A percentile compares a stretch with the other conserved stretches of the same genome.
Evolutionary conservation across 345 rosid species (phyloP).

Genomic region (Excoecaria agallocha): DNA sequence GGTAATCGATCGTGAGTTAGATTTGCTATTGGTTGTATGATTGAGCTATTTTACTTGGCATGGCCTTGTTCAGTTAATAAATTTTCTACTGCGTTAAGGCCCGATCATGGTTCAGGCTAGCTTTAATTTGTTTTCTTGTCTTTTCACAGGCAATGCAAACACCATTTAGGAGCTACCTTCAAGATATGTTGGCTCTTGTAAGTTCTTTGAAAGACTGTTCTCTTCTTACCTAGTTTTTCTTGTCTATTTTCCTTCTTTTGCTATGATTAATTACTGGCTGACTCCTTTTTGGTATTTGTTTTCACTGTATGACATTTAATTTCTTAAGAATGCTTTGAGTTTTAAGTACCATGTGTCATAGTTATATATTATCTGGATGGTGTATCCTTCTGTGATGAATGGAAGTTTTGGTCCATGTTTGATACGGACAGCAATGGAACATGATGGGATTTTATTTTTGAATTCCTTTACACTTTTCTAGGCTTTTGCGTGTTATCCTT

Average conservation of each 20-base stretch:
- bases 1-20: background rate
- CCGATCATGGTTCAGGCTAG: background rate
- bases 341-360: background rate
- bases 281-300: background rate
- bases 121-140: background rate
- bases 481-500: background rate
- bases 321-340: background rate
- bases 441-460: background rate
- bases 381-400: background rate
- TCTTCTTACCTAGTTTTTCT: background rate
- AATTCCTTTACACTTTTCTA: background rate
- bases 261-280: background rate
- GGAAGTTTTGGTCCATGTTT: background rate
- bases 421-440: background rate
- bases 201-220: slow-evolving; percentile 27
- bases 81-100: background rate
- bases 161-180: slow-evolving; percentile 85
- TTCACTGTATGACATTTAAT: background rate
- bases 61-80: background rate
- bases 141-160: slow-evolving; percentile 71
- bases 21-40: background rate
- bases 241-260: background rate
- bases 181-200: slow-evolving; percentile 87
- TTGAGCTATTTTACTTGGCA: background rate
- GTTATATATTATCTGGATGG: background rate